Percentiles rank a stretch among this genome's conserved stretches.
Evolutionary conservation across 257 asterid genomes (phyloP).

Genomic region (Ehretia macrophylla): DNA sequence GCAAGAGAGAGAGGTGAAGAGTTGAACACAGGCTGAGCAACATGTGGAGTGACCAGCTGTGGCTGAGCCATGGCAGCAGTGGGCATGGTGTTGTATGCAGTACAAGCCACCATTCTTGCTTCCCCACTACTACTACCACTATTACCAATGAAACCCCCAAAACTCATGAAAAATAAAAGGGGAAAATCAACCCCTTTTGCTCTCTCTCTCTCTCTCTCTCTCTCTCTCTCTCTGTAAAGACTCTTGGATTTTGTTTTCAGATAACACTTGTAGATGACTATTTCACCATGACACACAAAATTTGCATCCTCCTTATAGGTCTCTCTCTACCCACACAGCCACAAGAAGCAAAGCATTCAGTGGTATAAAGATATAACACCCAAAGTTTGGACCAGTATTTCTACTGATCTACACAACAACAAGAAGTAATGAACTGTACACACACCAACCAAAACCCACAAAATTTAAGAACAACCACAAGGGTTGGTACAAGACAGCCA

Average conservation of each 20-base stretch:
- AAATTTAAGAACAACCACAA: slow-evolving; percentile 49
- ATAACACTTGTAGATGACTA: background rate
- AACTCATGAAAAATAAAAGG: slow-evolving; percentile 38
- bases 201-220: too few species aligned
- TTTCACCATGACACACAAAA: background rate
- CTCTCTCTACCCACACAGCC: slow-evolving; percentile 1
- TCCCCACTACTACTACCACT: slow-evolving; percentile 30
- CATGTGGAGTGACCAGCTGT: slow-evolving; percentile 27
- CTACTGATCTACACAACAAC: slow-evolving; percentile 5
- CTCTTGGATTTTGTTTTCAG: background rate
- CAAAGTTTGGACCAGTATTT: slow-evolving; percentile 23
- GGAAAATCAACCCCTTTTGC: background rate
- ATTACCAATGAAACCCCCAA: slow-evolving; percentile 40
- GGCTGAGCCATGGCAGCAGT: slow-evolving; percentile 23
- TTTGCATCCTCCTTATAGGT: background rate
- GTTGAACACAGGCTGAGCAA: slow-evolving; percentile 25
- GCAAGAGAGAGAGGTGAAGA: slow-evolving; percentile 32
- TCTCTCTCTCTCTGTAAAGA: background rate
- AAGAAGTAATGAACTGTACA: slow-evolving; percentile 23
- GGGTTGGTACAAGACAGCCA: slow-evolving; percentile 71
- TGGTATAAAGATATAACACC: slow-evolving; percentile 10
- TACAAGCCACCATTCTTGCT: slow-evolving; percentile 46
- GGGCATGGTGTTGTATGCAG: slow-evolving; percentile 36
- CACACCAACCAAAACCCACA: slow-evolving; percentile 61
- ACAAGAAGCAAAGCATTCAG: slow-evolving; percentile 26